Conservation (phyloP, 2,329 filamentous ascomycete species). For the Trichoderma atroviride region DNA sequence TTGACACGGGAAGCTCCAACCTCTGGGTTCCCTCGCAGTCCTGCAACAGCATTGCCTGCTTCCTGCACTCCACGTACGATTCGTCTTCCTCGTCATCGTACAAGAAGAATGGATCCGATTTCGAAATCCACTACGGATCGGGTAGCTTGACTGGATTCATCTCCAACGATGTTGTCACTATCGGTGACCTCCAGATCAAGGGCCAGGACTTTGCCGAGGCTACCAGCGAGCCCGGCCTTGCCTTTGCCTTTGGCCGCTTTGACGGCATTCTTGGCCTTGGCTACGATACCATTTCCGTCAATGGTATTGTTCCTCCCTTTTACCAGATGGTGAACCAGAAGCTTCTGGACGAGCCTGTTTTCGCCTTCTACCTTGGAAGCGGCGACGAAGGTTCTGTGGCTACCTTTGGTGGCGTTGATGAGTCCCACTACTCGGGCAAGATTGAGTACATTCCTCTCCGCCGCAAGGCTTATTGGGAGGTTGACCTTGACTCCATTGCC, state of each 20-base stretch:
- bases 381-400: conserved; percentile 77
- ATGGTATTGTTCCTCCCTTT: conserved; percentile 91
- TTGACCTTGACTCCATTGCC: conserved; percentile 88
- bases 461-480: conserved; percentile 99
- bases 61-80: conserved; percentile 96
- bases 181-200: conserved; percentile 88
- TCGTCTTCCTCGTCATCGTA: conserved; percentile 85
- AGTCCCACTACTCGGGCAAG: conserved; percentile 79
- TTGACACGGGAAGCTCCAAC: conserved; percentile 98
- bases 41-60: conserved; percentile 96
- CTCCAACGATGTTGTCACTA: conserved; percentile 81
- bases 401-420: conserved; percentile 85
- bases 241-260: conserved; percentile 96
- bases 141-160: conserved; percentile 92
- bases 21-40: conserved; percentile 93
- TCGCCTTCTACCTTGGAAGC: conserved; percentile 92
- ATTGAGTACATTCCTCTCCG: conserved; percentile 91
- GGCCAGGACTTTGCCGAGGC: conserved; percentile 95
- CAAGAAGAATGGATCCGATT: conserved; percentile 89
- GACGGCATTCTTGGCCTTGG: conserved; percentile 95
- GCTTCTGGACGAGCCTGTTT: conserved; percentile 87
- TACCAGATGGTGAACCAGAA: conserved; percentile 93
- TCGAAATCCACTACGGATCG: conserved; percentile 94
- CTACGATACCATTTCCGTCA: conserved; percentile 96
- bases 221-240: conserved; percentile 90